Conservation (phyloP, 2,329 filamentous ascomycete species). For the Ascochyta viciae-villosae region DNA sequence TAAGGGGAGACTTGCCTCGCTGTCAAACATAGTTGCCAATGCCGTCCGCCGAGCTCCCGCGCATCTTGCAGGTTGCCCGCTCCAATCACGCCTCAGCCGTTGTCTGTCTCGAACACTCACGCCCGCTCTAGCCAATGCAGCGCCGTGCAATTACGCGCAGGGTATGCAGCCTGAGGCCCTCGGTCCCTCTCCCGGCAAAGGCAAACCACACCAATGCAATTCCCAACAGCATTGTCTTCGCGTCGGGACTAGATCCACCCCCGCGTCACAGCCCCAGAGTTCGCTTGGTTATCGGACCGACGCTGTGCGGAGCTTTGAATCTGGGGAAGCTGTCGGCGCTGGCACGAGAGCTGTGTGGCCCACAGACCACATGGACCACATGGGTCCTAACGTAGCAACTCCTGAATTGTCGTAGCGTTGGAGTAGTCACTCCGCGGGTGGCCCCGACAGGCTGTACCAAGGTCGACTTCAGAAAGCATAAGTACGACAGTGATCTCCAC, state of each 20-base stretch:
- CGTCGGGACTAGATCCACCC: conserved; percentile 5
- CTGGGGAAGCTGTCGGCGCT: conserved; percentile 13
- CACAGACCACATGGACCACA: background rate
- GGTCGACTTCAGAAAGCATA: conserved; percentile 8
- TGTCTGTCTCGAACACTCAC: background rate
- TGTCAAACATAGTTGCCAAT: conserved; percentile 5
- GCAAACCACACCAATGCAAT: background rate
- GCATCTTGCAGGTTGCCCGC: background rate
- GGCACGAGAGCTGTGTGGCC: background rate
- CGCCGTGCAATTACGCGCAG: background rate
- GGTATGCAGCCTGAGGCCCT: background rate
- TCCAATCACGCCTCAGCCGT: conserved; percentile 7
- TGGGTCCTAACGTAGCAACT: conserved; percentile 13
- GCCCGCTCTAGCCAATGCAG: conserved; percentile 5
- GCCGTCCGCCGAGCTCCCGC: background rate
- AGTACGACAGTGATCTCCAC: conserved; percentile 15
- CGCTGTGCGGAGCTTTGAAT: background rate
- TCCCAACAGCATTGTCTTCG: conserved; percentile 1
- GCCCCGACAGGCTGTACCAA: background rate
- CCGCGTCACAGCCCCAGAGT: conserved; percentile 12
- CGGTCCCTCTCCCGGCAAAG: background rate
- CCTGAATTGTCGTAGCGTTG: background rate
- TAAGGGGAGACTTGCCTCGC: conserved; percentile 7
- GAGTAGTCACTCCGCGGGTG: background rate
- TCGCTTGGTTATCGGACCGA: conserved; percentile 12